Percentiles rank a stretch among this genome's conserved stretches.
phyloP scores from a whole-genome alignment of 331 rosid species.

The Rosa hybrid region DNA sequence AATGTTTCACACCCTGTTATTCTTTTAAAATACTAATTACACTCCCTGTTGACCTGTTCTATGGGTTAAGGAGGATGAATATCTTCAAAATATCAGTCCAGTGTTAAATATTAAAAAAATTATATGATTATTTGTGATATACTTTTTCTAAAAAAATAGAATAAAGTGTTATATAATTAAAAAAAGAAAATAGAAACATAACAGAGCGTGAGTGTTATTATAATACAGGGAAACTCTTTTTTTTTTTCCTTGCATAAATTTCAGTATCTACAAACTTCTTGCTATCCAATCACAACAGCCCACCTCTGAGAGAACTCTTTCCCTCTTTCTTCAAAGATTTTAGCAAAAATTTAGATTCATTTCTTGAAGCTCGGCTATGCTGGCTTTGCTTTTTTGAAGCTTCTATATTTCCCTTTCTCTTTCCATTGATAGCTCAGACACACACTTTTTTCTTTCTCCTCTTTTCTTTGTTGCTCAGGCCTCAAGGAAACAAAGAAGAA shows the following conservation, averaged over 20 bases:
- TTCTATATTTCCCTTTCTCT: neutral
- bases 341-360: slow-evolving; percentile 45
- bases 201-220: slow-evolving; percentile 22
- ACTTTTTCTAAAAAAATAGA: too few species aligned
- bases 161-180: too few species aligned
- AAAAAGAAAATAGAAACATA: neutral
- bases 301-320: slow-evolving; percentile 35
- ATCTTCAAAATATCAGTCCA: too few species aligned
- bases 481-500: slow-evolving; percentile 38
- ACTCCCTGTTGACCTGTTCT: too few species aligned
- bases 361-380: slow-evolving; percentile 35
- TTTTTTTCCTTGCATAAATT: slow-evolving; percentile 29
- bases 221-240: slow-evolving; percentile 39
- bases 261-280: slow-evolving; percentile 48
- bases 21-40: too few species aligned
- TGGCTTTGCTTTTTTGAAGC: slow-evolving; percentile 37
- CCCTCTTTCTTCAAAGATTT: slow-evolving; percentile 22
- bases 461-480: slow-evolving; percentile 36
- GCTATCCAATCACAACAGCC: slow-evolving; percentile 64
- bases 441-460: slow-evolving; percentile 12
- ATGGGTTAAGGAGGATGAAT: too few species aligned
- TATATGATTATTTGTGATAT: too few species aligned
- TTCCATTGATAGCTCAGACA: slow-evolving; percentile 17
- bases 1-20: too few species aligned
- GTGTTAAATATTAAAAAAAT: too few species aligned